phyloP scores from a whole-genome alignment of 2,329 filamentous ascomycete species.

The Neofusicoccum sp. region DNA sequence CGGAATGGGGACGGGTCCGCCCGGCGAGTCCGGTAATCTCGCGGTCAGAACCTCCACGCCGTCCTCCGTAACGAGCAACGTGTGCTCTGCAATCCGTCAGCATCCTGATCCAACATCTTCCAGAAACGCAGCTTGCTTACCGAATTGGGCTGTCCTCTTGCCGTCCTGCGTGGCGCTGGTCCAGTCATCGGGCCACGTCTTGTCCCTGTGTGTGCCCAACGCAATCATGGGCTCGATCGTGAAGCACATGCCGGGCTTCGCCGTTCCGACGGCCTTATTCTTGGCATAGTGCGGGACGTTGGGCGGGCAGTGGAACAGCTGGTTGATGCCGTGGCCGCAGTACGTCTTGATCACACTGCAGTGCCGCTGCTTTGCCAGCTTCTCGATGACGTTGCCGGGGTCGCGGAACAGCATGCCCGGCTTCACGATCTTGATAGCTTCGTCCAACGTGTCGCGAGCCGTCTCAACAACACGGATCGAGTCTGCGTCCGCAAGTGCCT shows the following conservation, averaged over 20 bases:
- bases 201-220: conserved; percentile 82
- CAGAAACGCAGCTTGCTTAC: conserved; percentile 46
- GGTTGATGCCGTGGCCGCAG: conserved; percentile 93
- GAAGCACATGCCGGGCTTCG: conserved; percentile 96
- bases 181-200: conserved; percentile 99
- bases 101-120: background rate
- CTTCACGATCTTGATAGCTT: conserved; percentile 87
- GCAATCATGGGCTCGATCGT: conserved; percentile 99
- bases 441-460: conserved; percentile 83
- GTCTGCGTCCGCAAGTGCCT: conserved; percentile 78
- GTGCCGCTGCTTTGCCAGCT: conserved; percentile 78
- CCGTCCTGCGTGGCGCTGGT: conserved; percentile 92
- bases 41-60: conserved; percentile 81
- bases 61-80: conserved; percentile 76
- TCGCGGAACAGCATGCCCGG: conserved; percentile 90
- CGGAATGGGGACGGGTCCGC: conserved; percentile 66
- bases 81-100: conserved; percentile 61
- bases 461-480: conserved; percentile 88
- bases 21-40: conserved; percentile 68
- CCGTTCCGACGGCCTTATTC: conserved; percentile 94
- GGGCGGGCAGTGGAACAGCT: conserved; percentile 86
- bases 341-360: conserved; percentile 95
- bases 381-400: conserved; percentile 92
- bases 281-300: conserved; percentile 97
- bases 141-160: conserved; percentile 87